Percentiles rank a stretch among this genome's conserved stretches.
phyloP scores from a whole-genome alignment of 345 rosid genomes.

The Populus pruinosa region DNA sequence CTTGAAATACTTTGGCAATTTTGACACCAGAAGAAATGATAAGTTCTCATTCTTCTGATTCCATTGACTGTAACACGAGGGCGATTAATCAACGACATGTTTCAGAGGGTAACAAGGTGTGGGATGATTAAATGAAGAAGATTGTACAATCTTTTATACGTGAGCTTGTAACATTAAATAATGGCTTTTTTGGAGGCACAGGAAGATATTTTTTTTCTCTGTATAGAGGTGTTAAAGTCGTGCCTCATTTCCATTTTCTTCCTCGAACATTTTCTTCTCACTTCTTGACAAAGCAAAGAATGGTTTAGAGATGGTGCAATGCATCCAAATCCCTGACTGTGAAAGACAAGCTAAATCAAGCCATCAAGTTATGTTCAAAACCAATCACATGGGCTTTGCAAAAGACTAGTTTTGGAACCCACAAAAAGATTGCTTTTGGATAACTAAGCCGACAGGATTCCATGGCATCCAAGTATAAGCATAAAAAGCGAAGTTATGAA shows the following conservation, averaged over 20 bases:
- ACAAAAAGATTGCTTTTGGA: no score
- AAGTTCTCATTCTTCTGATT: conserved; percentile 54
- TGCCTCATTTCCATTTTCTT: background rate
- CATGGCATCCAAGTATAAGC: no score
- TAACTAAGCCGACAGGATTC: no score
- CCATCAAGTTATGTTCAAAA: no score
- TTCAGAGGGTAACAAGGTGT: background rate
- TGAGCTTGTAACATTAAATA: conserved; percentile 10
- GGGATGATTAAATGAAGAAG: background rate
- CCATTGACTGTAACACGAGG: conserved; percentile 56
- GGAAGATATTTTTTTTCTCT: conserved; percentile 27
- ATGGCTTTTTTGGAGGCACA: conserved; percentile 29
- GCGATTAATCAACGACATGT: conserved; percentile 35
- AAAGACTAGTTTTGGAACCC: background rate
- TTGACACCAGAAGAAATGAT: conserved; percentile 66
- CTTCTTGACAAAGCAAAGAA: conserved; percentile 26
- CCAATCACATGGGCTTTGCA: background rate
- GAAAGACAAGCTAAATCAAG: background rate
- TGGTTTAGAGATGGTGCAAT: conserved; percentile 8
- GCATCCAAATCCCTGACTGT: background rate
- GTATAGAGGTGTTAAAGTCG: background rate
- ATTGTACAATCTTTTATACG: background rate
- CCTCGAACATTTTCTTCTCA: conserved; percentile 2
- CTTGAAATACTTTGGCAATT: conserved; percentile 51
- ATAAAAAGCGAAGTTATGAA: no score